phyloP scores from a whole-genome alignment of 768 basidiomycete genomes.

The Boletus tylopilopsis region DNA sequence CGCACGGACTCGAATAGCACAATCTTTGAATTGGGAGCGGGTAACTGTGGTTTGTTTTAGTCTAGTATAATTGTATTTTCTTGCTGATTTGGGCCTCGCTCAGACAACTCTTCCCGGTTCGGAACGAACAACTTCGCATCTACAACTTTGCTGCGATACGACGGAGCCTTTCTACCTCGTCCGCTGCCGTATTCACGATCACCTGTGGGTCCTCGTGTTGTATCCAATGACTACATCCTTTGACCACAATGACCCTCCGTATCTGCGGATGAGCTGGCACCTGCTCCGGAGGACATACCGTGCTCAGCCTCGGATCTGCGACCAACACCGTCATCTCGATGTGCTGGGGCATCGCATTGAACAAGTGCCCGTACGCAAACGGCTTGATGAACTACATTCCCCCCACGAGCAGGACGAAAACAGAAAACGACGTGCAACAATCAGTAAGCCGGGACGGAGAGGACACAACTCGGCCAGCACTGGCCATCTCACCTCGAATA shows the following conservation, averaged over 20 bases:
- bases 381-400: conserved; percentile 14
- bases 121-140: no score
- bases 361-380: conserved; percentile 9
- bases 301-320: conserved; percentile 7
- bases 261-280: background rate
- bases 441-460: no score
- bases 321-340: conserved; percentile 12
- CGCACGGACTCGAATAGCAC: no score
- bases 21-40: no score
- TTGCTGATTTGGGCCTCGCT: no score
- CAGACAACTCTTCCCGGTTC: no score
- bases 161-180: conserved; percentile 8
- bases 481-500: background rate
- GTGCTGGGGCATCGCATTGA: conserved; percentile 3
- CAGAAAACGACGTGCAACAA: no score
- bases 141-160: no score
- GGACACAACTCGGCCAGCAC: no score
- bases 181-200: conserved; percentile 5
- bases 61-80: no score
- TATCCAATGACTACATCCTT: conserved; percentile 16
- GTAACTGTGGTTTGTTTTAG: no score
- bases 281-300: conserved; percentile 1
- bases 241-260: background rate
- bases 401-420: no score
- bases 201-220: conserved; percentile 7